Evolutionary conservation across 2,329 filamentous ascomycete genomes (phyloP).

Genomic region (Colletotrichum orbiculare): DNA sequence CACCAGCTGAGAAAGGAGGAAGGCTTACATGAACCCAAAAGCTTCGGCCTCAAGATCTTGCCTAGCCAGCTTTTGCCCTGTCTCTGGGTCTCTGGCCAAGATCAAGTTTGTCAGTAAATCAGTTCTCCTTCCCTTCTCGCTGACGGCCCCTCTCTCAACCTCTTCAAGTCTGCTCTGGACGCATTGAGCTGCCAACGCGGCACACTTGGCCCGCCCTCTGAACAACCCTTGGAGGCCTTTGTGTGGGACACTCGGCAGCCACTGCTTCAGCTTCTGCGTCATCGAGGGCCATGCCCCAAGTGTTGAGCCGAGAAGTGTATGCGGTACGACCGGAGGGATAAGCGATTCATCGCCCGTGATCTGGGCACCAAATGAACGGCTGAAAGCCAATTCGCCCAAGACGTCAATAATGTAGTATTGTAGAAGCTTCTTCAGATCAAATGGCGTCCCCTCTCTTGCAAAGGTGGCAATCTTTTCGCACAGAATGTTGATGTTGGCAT

Average conservation of each 20-base stretch:
- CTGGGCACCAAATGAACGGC: slow-evolving; percentile 46
- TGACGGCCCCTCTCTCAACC: slow-evolving; percentile 1
- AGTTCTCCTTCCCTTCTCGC: slow-evolving; percentile 39
- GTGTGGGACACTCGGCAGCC: slow-evolving; percentile 40
- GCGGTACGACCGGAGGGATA: slow-evolving; percentile 47
- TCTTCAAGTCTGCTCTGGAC: slow-evolving; percentile 35
- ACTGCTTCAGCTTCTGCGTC: slow-evolving; percentile 41
- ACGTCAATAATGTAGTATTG: slow-evolving; percentile 43
- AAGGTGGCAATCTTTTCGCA: slow-evolving; percentile 38
- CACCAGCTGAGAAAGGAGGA: background rate
- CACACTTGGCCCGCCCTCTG: slow-evolving; percentile 39
- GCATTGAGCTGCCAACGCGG: slow-evolving; percentile 37
- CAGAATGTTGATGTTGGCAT: slow-evolving; percentile 45
- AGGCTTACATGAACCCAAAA: slow-evolving; percentile 49
- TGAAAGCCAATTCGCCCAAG: slow-evolving; percentile 46
- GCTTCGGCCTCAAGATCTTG: slow-evolving; percentile 48
- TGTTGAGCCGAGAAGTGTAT: slow-evolving; percentile 45
- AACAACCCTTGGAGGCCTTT: slow-evolving; percentile 39
- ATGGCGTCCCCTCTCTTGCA: slow-evolving; percentile 32
- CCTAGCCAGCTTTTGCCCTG: slow-evolving; percentile 43
- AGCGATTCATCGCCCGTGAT: slow-evolving; percentile 41
- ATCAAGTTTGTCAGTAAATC: slow-evolving; percentile 50
- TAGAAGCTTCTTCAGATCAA: slow-evolving; percentile 46
- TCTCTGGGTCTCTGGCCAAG: slow-evolving; percentile 49
- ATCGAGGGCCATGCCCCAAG: slow-evolving; percentile 44